phyloP scores from a whole-genome alignment of 768 basidiomycete genomes.

The Neoboletus magnificus region DNA sequence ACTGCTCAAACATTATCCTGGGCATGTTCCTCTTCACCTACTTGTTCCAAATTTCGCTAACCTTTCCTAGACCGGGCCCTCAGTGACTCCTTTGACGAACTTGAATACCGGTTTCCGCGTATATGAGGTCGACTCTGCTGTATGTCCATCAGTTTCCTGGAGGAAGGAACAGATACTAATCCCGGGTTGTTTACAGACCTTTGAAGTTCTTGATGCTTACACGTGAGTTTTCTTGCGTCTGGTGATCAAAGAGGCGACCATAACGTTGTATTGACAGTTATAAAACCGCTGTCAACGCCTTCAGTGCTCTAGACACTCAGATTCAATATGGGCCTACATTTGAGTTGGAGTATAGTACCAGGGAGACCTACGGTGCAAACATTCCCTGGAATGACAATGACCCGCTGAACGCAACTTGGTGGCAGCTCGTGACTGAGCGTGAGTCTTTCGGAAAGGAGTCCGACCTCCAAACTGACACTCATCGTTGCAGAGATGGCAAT shows the following conservation, averaged over 20 bases:
- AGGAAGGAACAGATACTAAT: background rate
- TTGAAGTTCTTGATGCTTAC: conserved; percentile 73
- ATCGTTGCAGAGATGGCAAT: conserved; percentile 49
- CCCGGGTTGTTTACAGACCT: conserved; percentile 47
- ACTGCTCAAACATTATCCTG: conserved; percentile 56
- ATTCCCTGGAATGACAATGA: conserved; percentile 58
- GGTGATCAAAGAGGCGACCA: background rate
- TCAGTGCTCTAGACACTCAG: conserved; percentile 56
- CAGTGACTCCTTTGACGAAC: conserved; percentile 65
- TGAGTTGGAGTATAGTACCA: conserved; percentile 62
- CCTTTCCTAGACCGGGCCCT: conserved; percentile 57
- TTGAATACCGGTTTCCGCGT: conserved; percentile 69
- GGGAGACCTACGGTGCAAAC: conserved; percentile 58
- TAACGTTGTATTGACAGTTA: conserved; percentile 42
- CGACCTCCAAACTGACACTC: background rate
- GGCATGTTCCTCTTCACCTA: conserved; percentile 31
- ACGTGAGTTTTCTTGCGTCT: conserved; percentile 46
- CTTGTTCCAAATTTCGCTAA: conserved; percentile 5
- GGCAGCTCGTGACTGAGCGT: conserved; percentile 79
- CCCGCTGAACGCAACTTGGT: conserved; percentile 80
- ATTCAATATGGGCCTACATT: conserved; percentile 57
- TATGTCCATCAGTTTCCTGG: conserved; percentile 30
- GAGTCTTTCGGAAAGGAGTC: conserved; percentile 17
- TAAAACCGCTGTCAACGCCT: conserved; percentile 59
- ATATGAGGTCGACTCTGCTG: conserved; percentile 50